Evolutionary conservation across 306 rosid species (phyloP), one percentile per base, ranked within the genome.

Genomic region (Spatholobus suberectus): DNA sequence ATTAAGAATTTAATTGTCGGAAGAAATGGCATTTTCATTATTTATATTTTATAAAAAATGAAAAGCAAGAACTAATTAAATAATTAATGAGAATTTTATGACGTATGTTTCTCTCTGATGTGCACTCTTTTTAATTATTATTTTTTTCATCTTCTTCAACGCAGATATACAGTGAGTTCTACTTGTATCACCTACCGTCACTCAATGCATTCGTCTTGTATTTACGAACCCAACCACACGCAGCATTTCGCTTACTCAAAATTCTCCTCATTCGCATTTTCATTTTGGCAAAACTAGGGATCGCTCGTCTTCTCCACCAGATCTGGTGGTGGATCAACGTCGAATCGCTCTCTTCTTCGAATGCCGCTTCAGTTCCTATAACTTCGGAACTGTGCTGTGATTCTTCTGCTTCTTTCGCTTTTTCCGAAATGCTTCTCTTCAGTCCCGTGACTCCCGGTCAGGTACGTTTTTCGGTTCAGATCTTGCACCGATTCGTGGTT

Each of bases 361-460:
- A 74, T 86, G 72, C 70, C 55, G 80, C 82, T 41, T 73, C 86
- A 11, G 11, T 82, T 82, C 43, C 44, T 0, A 4, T 87, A 80
- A 87, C 5, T 81, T 55, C 74, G 71, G 62, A 85, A 83, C 62
- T 77, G 17, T 38, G 8, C 15, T 14, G 18, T 32, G 43, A 73
- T 21, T 29, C 76, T 49, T 58, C 47, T 18, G 38, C 83, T 41
- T 32, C 52, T 44, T 78, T 72, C 40, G 74, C 59, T 71, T 51
- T n/a, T 61, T 18, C 4, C 74, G 6, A 83, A 77, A 95, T 95
- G 97, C 77, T 77, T 70, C 84, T 90, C 81, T 72, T 81, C 27
- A 77, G 91, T 79, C 93, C 95, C 15, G 79, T 95, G 9, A 90
- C 98, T 83, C 93, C 91, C 80, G 97, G 92, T 44, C 98, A 95